A percentile compares a stretch with the other conserved stretches of the same genome.
Evolutionary conservation across 2,329 filamentous ascomycete species (phyloP).

Genomic region (Xylaria arbuscula): DNA sequence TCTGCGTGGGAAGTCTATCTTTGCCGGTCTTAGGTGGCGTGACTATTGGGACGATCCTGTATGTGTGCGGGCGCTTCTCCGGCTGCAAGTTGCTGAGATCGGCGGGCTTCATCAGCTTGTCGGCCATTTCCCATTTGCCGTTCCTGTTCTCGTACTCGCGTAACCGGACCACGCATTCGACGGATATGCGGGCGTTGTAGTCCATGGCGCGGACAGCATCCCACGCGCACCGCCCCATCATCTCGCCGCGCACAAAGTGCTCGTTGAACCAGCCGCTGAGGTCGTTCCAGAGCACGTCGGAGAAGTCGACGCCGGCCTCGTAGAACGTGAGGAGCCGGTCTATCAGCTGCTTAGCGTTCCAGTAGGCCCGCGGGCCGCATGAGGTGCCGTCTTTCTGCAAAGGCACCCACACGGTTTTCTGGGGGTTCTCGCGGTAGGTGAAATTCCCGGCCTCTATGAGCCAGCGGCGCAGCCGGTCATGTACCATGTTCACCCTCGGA

Average conservation of each 20-base stretch:
- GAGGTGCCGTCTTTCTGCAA: slow-evolving; percentile 36
- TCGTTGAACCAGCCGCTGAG: slow-evolving; percentile 43
- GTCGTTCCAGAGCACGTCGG: slow-evolving; percentile 36
- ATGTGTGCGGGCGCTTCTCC: slow-evolving; percentile 8
- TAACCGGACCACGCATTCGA: slow-evolving; percentile 40
- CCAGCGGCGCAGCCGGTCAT: slow-evolving; percentile 10
- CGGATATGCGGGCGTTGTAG: slow-evolving; percentile 40
- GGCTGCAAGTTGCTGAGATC: background rate
- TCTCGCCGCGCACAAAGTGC: slow-evolving; percentile 43
- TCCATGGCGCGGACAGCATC: slow-evolving; percentile 35
- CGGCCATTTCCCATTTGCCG: slow-evolving; percentile 2
- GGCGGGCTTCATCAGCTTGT: slow-evolving; percentile 14
- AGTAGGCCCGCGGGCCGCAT: slow-evolving; percentile 43
- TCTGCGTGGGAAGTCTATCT: too few species aligned
- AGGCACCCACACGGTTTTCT: slow-evolving; percentile 33
- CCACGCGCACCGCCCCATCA: slow-evolving; percentile 43
- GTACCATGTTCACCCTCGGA: background rate
- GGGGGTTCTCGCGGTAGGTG: slow-evolving; percentile 8
- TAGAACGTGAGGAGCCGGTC: slow-evolving; percentile 36
- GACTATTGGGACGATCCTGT: background rate
- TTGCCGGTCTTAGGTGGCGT: background rate
- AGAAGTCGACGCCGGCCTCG: slow-evolving; percentile 1
- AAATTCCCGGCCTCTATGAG: slow-evolving; percentile 12
- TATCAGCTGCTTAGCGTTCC: slow-evolving; percentile 41
- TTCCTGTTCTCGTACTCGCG: background rate